Evolutionary conservation across 495 filamentous ascomycete species (phyloP), one percentile per base, ranked within the genome.

Genomic region (Neurospora sp.): DNA sequence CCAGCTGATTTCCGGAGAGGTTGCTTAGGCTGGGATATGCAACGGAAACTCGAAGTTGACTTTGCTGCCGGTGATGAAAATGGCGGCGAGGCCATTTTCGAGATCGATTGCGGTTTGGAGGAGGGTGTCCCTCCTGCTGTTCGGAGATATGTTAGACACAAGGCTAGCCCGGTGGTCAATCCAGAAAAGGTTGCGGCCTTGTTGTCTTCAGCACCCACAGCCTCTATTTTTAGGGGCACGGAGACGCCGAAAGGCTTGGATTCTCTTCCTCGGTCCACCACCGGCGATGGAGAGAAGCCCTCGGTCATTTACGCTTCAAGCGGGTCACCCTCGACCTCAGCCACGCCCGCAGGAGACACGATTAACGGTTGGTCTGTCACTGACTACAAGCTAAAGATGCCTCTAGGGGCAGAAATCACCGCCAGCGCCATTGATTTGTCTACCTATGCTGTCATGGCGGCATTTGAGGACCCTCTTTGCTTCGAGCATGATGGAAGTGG

Each of bases 21-120:
- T 8, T 98, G 92, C 80, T 84, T 91, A 70, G 90, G 91, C 4
- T 98, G 96, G 96, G 91, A 97, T 75, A 98, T 98, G 94, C 88
- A 90, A 70, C 89, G 94, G 70, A 90, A 86, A 69, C 80, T 98
- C 22, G 90, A 94, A 77, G 92, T 97, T 8, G 96, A 99, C 79
- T 99, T 97, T 82, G 91, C 91, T 35, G 89, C 89, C 65, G 92
- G 91, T 74, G 93, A 96, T 80, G 87, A 89, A 18, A 82, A 84
- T 65, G 89, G 89, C 14, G 93, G 93, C 35, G 94, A 97, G 79
- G 85, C 83, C 18, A 80, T 96, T 8, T 83, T 96, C 69, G 88
- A 97, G 3, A 86, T 97, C 71, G 86, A 87, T 10, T 92, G 90
- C 75, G 94, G 90, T 7, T 77, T 87, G 14, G 88, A 89, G 42